These are phyloP conservation scores for Pleurotus eryngii DNA, from an alignment of 768 basidiomycete genomes.

Conservation along the genomic window DNA sequence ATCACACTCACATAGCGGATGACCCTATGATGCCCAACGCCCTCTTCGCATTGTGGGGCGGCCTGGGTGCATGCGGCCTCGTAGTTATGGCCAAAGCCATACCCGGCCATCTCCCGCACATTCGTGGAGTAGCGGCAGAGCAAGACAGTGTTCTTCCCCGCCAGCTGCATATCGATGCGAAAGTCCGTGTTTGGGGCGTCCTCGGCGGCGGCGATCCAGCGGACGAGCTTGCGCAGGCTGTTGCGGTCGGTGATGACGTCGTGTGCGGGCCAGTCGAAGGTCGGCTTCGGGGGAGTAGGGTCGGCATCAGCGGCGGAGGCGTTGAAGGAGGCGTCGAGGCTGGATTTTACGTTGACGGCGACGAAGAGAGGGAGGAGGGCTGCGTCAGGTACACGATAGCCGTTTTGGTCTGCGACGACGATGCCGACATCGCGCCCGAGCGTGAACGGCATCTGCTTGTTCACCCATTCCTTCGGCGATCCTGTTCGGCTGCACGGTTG, in stretches of 20 bases:
- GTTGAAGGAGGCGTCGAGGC: not conserved
- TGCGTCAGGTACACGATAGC: constrained; percentile 34
- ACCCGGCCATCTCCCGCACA: constrained; percentile 34
- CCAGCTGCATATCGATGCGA: constrained; percentile 67
- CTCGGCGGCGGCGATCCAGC: constrained; percentile 39
- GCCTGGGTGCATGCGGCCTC: constrained; percentile 51
- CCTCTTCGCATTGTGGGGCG: constrained; percentile 45
- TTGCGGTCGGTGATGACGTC: constrained; percentile 65
- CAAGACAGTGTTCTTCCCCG: constrained; percentile 54
- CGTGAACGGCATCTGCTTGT: constrained; percentile 43
- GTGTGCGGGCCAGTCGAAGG: constrained; percentile 40
- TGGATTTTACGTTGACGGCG: constrained; percentile 44
- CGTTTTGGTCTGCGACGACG: constrained; percentile 57
- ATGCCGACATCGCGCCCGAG: constrained; percentile 53
- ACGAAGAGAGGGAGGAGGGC: constrained; percentile 53
- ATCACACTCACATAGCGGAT: constrained; percentile 51
- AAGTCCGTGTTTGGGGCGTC: constrained; percentile 43
- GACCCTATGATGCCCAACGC: constrained; percentile 60
- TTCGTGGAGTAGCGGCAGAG: constrained; percentile 56
- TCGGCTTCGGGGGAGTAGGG: not conserved
- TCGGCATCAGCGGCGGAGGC: no score
- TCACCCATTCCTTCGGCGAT: constrained; percentile 56
- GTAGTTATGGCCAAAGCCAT: constrained; percentile 55
- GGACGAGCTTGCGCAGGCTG: constrained; percentile 56
- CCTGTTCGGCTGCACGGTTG: constrained; percentile 30